A percentile compares a stretch with the other conserved stretches of the same genome.
Conservation (phyloP, 768 basidiomycete species). For the Leucocoprinus leucothites region DNA sequence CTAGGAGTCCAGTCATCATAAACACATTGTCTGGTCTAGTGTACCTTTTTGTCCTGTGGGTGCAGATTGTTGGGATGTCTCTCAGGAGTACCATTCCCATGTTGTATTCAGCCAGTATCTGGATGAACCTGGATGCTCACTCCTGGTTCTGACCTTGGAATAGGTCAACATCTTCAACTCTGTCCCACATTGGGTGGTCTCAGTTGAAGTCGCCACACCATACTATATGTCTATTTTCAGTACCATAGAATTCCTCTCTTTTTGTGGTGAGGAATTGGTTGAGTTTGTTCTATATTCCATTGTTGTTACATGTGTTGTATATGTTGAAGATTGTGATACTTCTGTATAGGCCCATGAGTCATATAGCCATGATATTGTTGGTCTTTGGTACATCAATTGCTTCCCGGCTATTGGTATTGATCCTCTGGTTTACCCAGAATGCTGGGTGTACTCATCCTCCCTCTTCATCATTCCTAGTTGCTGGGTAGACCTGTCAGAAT, state of each 20-base stretch:
- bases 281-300: background rate
- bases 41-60: slow-evolving; percentile 23
- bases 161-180: slow-evolving; percentile 25
- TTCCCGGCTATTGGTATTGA: slow-evolving; percentile 18
- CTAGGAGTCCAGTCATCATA: slow-evolving; percentile 14
- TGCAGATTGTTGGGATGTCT: slow-evolving; percentile 30
- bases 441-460: slow-evolving; percentile 12
- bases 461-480: background rate
- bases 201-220: slow-evolving; percentile 39
- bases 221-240: slow-evolving; percentile 17
- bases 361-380: slow-evolving; percentile 18
- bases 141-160: slow-evolving; percentile 26
- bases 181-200: slow-evolving; percentile 41
- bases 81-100: slow-evolving; percentile 33
- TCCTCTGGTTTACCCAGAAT: slow-evolving; percentile 17
- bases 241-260: background rate
- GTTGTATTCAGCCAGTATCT: slow-evolving; percentile 20
- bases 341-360: background rate
- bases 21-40: slow-evolving; percentile 46
- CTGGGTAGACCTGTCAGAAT: slow-evolving; percentile 18
- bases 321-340: slow-evolving; percentile 18
- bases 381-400: slow-evolving; percentile 9
- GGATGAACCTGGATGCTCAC: slow-evolving; percentile 22
- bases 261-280: background rate
- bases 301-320: slow-evolving; percentile 17